Conservation (phyloP, 192 early-diverging fungal genomes). For the Gorgonomyces haynaldii region DNA sequence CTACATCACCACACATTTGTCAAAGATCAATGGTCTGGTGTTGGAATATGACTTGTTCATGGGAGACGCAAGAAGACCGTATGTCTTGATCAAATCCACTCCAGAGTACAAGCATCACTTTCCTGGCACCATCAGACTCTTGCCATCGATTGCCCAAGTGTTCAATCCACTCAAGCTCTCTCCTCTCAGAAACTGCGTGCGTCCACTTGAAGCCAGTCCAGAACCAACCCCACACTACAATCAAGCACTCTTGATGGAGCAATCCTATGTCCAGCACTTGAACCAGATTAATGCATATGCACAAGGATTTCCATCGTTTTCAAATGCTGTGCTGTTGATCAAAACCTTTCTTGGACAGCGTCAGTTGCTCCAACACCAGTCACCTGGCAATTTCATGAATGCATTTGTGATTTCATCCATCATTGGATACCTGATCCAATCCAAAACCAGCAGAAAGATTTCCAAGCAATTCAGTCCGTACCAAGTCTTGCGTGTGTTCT, state of each 20-base stretch:
- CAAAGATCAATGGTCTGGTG: constrained; percentile 11
- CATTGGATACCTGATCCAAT: constrained; percentile 70
- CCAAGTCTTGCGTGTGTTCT: constrained; percentile 72
- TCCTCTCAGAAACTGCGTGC: constrained; percentile 72
- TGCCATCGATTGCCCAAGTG: constrained; percentile 57
- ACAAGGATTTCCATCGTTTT: constrained; percentile 61
- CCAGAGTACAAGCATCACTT: constrained; percentile 46
- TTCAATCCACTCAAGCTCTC: constrained; percentile 62
- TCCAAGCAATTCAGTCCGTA: constrained; percentile 64
- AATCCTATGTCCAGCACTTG: constrained; percentile 59
- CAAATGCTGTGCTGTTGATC: constrained; percentile 64
- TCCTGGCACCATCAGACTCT: constrained; percentile 62
- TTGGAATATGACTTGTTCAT: constrained; percentile 35
- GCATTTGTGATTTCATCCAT: constrained; percentile 80
- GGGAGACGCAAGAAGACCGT: constrained; percentile 28
- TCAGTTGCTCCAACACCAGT: constrained; percentile 22
- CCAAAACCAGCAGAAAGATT: constrained; percentile 40
- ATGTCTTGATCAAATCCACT: constrained; percentile 26
- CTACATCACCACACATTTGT: constrained; percentile 45
- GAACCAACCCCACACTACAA: constrained; percentile 83
- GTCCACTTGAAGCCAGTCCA: constrained; percentile 21
- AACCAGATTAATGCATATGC: constrained; percentile 63
- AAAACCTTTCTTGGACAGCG: constrained; percentile 83
- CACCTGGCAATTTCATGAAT: constrained; percentile 35
- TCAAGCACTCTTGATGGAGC: constrained; percentile 67